Evolutionary conservation across 495 filamentous ascomycete species (phyloP).

Genomic region (Aspergillus coremiiformis): DNA sequence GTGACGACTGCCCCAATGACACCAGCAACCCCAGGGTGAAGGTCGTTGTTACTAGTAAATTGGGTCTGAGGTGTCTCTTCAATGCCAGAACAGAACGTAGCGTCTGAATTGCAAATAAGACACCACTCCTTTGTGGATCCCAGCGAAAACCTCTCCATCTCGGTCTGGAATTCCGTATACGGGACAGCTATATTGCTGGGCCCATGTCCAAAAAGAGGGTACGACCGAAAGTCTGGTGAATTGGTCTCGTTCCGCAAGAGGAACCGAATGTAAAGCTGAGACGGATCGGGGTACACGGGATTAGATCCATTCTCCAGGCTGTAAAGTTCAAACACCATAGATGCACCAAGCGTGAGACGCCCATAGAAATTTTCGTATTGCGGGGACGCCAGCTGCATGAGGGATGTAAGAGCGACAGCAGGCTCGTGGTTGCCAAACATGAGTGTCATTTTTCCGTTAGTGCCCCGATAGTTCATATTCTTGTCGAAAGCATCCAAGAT

Average conservation of each 20-base stretch:
- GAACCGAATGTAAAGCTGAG: conserved; percentile 66
- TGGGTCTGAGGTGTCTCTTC: conserved; percentile 1
- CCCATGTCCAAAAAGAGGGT: conserved; percentile 59
- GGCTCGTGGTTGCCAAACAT: conserved; percentile 65
- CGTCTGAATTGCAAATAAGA: conserved; percentile 52
- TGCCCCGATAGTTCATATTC: conserved; percentile 38
- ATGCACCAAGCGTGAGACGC: conserved; percentile 59
- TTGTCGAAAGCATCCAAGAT: conserved; percentile 48
- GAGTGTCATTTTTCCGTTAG: conserved; percentile 49
- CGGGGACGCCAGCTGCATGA: conserved; percentile 47
- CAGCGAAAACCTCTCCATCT: conserved; percentile 56
- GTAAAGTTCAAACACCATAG: conserved; percentile 69
- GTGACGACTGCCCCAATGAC: conserved; percentile 46
- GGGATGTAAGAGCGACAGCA: conserved; percentile 68
- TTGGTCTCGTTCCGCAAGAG: conserved; percentile 69
- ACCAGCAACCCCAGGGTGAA: conserved; percentile 44
- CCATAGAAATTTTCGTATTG: conserved; percentile 57
- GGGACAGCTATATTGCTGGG: conserved; percentile 44
- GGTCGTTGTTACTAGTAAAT: conserved; percentile 8
- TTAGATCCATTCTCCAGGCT: conserved; percentile 44
- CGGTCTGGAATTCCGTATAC: conserved; percentile 54
- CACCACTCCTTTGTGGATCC: conserved; percentile 61
- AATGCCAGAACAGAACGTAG: conserved; percentile 50
- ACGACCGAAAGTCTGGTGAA: conserved; percentile 42
- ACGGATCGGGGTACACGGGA: conserved; percentile 41